A percentile compares a stretch with the other conserved stretches of the same genome.
Evolutionary conservation across 768 basidiomycete genomes (phyloP).

Genomic region (Boletus vermiculosoides): DNA sequence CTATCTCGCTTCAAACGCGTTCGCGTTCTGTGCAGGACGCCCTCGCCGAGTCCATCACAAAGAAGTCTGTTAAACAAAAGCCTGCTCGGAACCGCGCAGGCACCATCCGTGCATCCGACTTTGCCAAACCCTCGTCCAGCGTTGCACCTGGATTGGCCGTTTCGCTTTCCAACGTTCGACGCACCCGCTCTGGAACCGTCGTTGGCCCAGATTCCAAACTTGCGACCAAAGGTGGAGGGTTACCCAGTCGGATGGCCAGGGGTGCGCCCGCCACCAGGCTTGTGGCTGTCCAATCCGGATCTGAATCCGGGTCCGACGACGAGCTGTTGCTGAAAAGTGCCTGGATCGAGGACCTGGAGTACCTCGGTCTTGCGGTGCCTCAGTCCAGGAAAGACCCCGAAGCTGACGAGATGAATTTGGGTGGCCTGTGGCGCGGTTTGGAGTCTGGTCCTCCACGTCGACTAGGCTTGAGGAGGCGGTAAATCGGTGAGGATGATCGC

Average conservation of each 20-base stretch:
- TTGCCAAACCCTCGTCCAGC: conserved; percentile 18
- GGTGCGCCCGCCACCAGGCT: not conserved
- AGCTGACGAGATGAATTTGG: conserved; percentile 33
- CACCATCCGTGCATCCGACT: conserved; percentile 53
- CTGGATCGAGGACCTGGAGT: conserved; percentile 24
- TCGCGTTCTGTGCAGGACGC: conserved; percentile 25
- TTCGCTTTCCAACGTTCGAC: conserved; percentile 27
- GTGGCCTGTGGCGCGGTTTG: conserved; percentile 9
- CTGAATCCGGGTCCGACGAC: conserved; percentile 25
- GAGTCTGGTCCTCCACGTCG: conserved; percentile 8
- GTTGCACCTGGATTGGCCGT: not conserved
- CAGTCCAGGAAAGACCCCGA: not conserved
- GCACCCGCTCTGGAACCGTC: conserved; percentile 52
- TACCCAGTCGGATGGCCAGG: not conserved
- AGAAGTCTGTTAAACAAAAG: conserved; percentile 8
- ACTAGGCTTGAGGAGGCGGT: conserved; percentile 11
- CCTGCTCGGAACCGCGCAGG: conserved; percentile 42
- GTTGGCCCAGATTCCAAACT: conserved; percentile 33
- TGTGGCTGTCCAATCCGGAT: conserved; percentile 1
- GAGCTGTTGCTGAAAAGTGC: conserved; percentile 19
- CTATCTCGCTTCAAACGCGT: conserved; percentile 7
- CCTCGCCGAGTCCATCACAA: conserved; percentile 5
- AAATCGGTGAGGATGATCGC: not conserved
- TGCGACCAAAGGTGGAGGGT: conserved; percentile 2
- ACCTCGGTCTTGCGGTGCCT: conserved; percentile 20